Base-by-base conservation (phyloP, 2,329 filamentous ascomycete genomes). In the Keithomyces neogunnii region DNA sequence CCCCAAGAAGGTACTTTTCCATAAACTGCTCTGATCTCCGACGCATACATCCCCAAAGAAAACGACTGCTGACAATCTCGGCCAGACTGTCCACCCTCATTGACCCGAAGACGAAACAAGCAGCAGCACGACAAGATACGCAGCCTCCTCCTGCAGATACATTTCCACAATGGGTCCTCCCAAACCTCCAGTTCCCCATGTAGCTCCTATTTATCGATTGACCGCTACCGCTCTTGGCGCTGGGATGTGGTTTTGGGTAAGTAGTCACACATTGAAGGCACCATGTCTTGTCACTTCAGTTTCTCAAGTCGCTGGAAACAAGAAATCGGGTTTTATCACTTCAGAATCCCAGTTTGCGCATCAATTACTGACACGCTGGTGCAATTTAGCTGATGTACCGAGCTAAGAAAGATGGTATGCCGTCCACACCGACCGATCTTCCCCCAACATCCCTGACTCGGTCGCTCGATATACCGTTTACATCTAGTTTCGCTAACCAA, bases 171-270 rank as follows among this genome's bases (percentile, higher is more conserved):
- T 64, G 58, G 66, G 66, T 9, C 66, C 66, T 39, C 67, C 66
- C 11, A 71, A 67, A 58, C 69, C 69, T 48, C 70, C 71, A 1
- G 63, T 70, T 60, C 73, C 77, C 57, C 75, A 77, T 59, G 76
- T 78, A 55, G 72, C 73, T 39, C 69, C 70, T 48, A 66, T 96
- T 59, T 96, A 97, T 76, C 83, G 89, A 67, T 86, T 92, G 70
- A 81, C 85, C 53, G 92, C 88, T 45, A 96, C 89, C 44, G 88
- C 85, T 55, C 78, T 99, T 56, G 88, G 90, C 60, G 93, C 93
- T 51, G 88, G 87, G 73, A 99, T 97, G 93, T 99, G 93, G 93
- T 97, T 99, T 74, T 99, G 93, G 71, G 91, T 97, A 81, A 66
- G 86, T 76, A 51, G 13, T 40, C 9, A 26, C 38, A 26, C n/a